Conservation (phyloP, 768 basidiomycete genomes). For the Mycena epipterygia region DNA sequence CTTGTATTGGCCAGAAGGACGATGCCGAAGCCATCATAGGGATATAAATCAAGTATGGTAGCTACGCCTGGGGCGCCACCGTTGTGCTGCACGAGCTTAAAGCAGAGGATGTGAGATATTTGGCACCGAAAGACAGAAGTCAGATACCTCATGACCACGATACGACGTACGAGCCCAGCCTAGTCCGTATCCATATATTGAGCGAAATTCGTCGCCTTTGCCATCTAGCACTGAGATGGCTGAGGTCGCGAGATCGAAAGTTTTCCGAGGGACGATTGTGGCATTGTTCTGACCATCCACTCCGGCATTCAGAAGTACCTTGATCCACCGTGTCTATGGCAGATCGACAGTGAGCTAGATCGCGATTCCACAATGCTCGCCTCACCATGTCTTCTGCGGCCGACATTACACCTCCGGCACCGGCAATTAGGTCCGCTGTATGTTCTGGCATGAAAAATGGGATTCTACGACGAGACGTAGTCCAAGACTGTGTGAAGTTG, state of each 20-base stretch:
- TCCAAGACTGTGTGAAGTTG: conserved; percentile 36
- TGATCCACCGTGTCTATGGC: conserved; percentile 55
- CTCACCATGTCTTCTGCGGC: conserved; percentile 58
- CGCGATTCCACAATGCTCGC: neutral
- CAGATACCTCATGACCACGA: conserved; percentile 55
- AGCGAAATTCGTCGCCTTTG: conserved; percentile 37
- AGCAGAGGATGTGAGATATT: neutral
- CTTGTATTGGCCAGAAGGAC: conserved; percentile 48
- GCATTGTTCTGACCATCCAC: conserved; percentile 44
- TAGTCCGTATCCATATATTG: conserved; percentile 55
- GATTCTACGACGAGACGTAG: conserved; percentile 26
- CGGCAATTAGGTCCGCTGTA: conserved; percentile 43
- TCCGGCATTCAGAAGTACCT: conserved; percentile 50
- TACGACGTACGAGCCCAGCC: conserved; percentile 58
- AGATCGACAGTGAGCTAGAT: neutral
- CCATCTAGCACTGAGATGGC: conserved; percentile 43
- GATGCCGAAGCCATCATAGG: conserved; percentile 52
- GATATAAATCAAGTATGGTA: conserved; percentile 48
- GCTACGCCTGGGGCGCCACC: conserved; percentile 53
- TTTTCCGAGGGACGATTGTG: conserved; percentile 48
- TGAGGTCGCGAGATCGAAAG: conserved; percentile 47
- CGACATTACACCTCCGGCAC: conserved; percentile 60
- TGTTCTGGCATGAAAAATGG: conserved; percentile 40
- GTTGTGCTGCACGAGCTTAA: conserved; percentile 49
- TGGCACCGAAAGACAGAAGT: neutral